Base-by-base conservation (phyloP, 2,329 filamentous ascomycete species). In the Colletotrichum sp. region DNA sequence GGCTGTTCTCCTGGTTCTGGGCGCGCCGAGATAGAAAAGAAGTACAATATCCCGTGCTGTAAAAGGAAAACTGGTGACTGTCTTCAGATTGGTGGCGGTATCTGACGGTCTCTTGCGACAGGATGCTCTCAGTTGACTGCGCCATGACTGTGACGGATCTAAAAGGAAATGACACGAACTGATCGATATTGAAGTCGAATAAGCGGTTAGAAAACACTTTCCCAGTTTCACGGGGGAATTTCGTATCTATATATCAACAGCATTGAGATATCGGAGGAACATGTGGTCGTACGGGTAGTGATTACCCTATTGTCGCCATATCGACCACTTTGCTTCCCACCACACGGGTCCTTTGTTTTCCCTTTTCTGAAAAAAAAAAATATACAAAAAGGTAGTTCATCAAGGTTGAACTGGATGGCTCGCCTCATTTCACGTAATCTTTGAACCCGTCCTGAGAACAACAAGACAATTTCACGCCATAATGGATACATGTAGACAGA, bases 151-250 rank as follows among this genome's bases (percentile, higher is more conserved):
- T 21, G 10, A n/a, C 10, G 44, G n/a, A 1, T 49, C 10, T 21
- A 49, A 2, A n/a, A 0, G 1, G 2, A 49, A 12, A 8, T 13
- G n/a, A 8, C n/a, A 21, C 44, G n/a, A 7, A 12, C n/a, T 49
- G n/a, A 49, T 49, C 44, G 44, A 21, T n/a, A 0, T 49, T 21
- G 44, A 21, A 21, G 44, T 49, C n/a, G 1, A 21, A n/a, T 0
- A 18, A 39, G 36, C 36, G 18, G 44, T 21, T 12, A 2, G 9
- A 21, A 4, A 21, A 49, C 3, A 13, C n/a, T 49, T n/a, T 18
- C 21, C 0, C n/a, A 21, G n/a, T 21, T 13, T 8, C 2, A 49
- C 0, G 6, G 3, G n/a, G 3, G 0, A 44, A 2, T n/a, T 44
- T 44, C 9, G 18, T 44, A 12, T 12, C 9, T 44, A 44, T 12